Evolutionary conservation across 2,329 filamentous ascomycete species (phyloP), one percentile per base, ranked within the genome.

Genomic region (Penicillium sp.): DNA sequence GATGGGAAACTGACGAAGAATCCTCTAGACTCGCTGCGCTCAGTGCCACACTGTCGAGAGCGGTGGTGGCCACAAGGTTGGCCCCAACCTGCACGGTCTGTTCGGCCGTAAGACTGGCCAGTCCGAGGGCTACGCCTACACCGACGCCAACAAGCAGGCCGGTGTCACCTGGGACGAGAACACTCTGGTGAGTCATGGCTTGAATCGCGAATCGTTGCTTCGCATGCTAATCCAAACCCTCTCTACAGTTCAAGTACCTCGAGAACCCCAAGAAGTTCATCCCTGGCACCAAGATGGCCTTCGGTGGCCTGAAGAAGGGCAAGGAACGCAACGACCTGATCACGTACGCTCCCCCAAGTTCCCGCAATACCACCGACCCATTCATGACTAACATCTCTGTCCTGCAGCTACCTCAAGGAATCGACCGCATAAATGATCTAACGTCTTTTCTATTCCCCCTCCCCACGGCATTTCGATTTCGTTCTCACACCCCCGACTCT

Each of bases 191-290:
- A 44, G 80, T 68, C 10, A 2, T 9, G 4, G 11, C 25, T 27
- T 4, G 4, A 9, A 27, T 9, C 25, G 5, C 14, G 25, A 7
- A n/a, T 13, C 25, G 5, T n/a, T 7, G 11, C 11, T 9, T 6
- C 14, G 11, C 11, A n/a, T n/a, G 25, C 25, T 27, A n/a, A 27
- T 13, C 25, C n/a, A n/a, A 11, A 27, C 11, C 11, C 14, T 13
- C 14, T 19, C 13, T 52, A 33, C 60, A 90, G 87, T 97, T 95
- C 76, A 80, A 84, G 58, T 98, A 98, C 84, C 90, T 98, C 65
- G 93, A 98, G 83, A 97, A 97, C 86, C 93, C 93, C 77, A 98
- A 98, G 86, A 97, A 97, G 82, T 98, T 90, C 83, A 96, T 98
- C 56, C 93, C 93, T 60, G 93, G 93, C 61, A 98, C 93, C 78